A percentile compares a stretch with the other conserved stretches of the same genome.
phyloP scores from a whole-genome alignment of 108 stramenopile genomes.

The Phaeodactylum tricornutum region DNA sequence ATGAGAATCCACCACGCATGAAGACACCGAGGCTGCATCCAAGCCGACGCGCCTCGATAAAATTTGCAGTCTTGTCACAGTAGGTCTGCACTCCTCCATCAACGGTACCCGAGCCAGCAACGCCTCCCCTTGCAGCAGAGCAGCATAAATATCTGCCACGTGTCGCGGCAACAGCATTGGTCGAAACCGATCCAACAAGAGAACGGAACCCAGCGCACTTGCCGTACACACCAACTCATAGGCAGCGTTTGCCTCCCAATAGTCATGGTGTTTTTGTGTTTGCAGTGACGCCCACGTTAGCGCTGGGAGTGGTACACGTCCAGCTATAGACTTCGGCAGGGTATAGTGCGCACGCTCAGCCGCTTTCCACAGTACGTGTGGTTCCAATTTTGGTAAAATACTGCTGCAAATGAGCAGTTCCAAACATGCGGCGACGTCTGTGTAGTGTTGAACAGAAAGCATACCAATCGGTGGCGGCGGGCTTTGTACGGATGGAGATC shows the following conservation, averaged over 20 bases:
- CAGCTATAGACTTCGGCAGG: slow-evolving; percentile 66
- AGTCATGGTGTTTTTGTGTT: background rate
- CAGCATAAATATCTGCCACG: slow-evolving; percentile 58
- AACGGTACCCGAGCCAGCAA: no score
- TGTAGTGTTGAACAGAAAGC: slow-evolving; percentile 75
- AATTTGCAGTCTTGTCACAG: no score
- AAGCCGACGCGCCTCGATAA: no score
- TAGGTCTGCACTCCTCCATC: no score
- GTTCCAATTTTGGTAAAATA: slow-evolving; percentile 48
- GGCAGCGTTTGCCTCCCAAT: background rate
- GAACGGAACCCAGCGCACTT: slow-evolving; percentile 16
- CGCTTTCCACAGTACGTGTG: slow-evolving; percentile 16
- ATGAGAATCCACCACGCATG: background rate
- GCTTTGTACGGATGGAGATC: background rate
- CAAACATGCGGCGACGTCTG: slow-evolving; percentile 65
- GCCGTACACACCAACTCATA: slow-evolving; percentile 7
- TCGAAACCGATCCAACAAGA: slow-evolving; percentile 78
- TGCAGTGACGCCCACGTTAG: slow-evolving; percentile 32
- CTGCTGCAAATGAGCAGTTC: slow-evolving; percentile 52
- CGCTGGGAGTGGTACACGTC: slow-evolving; percentile 37
- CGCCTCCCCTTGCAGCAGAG: slow-evolving; percentile 45
- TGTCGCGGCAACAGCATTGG: slow-evolving; percentile 84
- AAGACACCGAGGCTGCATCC: background rate
- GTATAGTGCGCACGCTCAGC: slow-evolving; percentile 20
- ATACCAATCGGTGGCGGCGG: slow-evolving; percentile 60